Evolutionary conservation across 345 rosid genomes (phyloP), one percentile per base, ranked within the genome.

Genomic region (Linum trigynum): DNA sequence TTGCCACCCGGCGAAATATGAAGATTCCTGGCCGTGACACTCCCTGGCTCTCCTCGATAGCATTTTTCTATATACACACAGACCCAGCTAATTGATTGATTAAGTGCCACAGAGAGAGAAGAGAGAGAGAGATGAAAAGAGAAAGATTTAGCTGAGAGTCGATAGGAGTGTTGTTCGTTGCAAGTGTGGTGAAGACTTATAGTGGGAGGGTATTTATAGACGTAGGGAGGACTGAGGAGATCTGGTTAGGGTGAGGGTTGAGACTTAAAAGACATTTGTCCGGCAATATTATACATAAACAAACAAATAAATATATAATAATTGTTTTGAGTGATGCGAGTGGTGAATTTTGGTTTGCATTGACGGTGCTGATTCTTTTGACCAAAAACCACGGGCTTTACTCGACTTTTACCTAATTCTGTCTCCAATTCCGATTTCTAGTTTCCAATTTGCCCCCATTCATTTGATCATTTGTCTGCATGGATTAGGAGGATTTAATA

Each of bases 1-100:
- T 41, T 62, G 32, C 65, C 65, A 62, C 35, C 65, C 65, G 39
- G 12, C 7, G 35, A 62, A 62, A 50, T 62, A 40, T 2, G 48
- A 38, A 15, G 65, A 62, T 5, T 62, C 50, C 16, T 62, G 50
- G 9, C 65, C 65, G 23, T 62, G 51, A n/a, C 23, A 39, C 17
- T 40, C 50, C 7, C 50, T 62, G 17, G 65, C 53, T 39, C n/a
- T 62, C 8, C 51, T 62, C 32, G 65, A 62, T 50, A 62, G 7
- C 48, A 62, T 59, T 48, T 6, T 48, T 23, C 32, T 23, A 23
- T 23, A 23, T 23, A 23, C 32, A 23, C 32, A 23, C 32, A 23
- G 55, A 48, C 55, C 10, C 7, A 48, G 55, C 14, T 48, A 6
- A 48, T 48, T 7, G 55, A 7, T 14, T 48, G 55, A 48, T 48